Base-by-base conservation (phyloP, 2,329 filamentous ascomycete genomes). In the Chrysosporium keratinophilum region DNA sequence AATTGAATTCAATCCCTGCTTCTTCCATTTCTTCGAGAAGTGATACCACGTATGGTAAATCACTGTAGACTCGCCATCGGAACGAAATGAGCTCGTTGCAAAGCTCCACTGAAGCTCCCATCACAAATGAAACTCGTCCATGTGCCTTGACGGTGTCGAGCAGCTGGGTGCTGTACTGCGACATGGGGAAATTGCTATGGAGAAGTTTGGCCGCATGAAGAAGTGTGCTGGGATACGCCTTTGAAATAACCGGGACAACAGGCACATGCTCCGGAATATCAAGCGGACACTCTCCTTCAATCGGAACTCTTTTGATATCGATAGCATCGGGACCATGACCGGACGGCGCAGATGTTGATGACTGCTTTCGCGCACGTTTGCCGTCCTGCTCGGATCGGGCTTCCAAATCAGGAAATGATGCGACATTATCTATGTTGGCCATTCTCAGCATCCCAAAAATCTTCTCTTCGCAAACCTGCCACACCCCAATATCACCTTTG, bases 81-180 rank as follows among this genome's bases (percentile, higher is more conserved):
- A 71, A 69, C 39, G 64, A 63, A 31, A 76, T 66, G 56, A 74
- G 60, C 41, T 73, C 71, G 56, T 74, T 73, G 61, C 71, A 75
- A 19, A 76, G 66, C 1, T 63, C 63, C 1, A 65, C 65, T 6
- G 68, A 71, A 12, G 68, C 65, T 11, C 70, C 73, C 3, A 75
- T 65, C n/a, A 74, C 61, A 19, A 70, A 65, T n/a, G 69, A 71
- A 12, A 66, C 62, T 2, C 68, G 65, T 9, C 73, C 73, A 4
- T 71, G 66, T 1, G 64, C 60, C 52, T 68, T 69, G 56, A 75
- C 69, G 0, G 63, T 66, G 9, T 69, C 62, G 10, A 71, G 67
- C 48, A 75, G 67, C 54, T 71, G 63, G n/a, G 64, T 57, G 51
- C 70, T 66, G 20, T 72, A 64, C 3, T 61, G 64, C 1, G 72